phyloP scores from a whole-genome alignment of 208 protist genomes.

The Wallacemonas sp. region DNA sequence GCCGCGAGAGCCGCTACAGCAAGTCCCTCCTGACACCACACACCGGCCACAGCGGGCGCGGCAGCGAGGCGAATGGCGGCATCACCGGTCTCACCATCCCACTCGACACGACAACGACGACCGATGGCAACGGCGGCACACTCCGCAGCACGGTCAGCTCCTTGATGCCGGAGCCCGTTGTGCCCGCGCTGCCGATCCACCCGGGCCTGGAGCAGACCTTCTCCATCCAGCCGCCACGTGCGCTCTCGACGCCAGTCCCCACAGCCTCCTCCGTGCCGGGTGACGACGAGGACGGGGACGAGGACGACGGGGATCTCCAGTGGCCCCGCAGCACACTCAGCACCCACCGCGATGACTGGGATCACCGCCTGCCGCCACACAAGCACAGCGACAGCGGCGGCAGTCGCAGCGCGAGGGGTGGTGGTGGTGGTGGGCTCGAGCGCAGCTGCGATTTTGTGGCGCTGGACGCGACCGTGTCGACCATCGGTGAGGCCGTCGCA shows the following conservation, averaged over 20 bases:
- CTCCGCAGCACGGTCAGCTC: constrained; percentile 1
- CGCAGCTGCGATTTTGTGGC: constrained; percentile 5
- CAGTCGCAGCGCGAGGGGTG: not conserved
- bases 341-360: not conserved
- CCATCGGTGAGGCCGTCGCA: constrained; percentile 16
- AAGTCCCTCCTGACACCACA: not conserved
- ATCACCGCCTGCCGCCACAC: no score
- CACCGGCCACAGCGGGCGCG: not conserved
- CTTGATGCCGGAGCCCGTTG: not conserved
- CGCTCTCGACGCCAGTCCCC: no score
- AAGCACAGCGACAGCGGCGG: not conserved
- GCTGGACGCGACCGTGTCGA: constrained; percentile 12
- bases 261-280: not conserved
- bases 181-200: constrained; percentile 3
- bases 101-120: not conserved
- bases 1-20: not conserved
- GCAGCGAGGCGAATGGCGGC: not conserved
- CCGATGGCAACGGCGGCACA: constrained; percentile 3
- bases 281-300: not conserved
- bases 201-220: no score
- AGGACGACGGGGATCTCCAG: not conserved
- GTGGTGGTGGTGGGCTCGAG: not conserved
- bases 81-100: not conserved
- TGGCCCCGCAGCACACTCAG: not conserved
- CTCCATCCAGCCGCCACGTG: constrained; percentile 1